Conservation (phyloP, 371 early-diverging fungal species). For the Mucor saturninus region DNA sequence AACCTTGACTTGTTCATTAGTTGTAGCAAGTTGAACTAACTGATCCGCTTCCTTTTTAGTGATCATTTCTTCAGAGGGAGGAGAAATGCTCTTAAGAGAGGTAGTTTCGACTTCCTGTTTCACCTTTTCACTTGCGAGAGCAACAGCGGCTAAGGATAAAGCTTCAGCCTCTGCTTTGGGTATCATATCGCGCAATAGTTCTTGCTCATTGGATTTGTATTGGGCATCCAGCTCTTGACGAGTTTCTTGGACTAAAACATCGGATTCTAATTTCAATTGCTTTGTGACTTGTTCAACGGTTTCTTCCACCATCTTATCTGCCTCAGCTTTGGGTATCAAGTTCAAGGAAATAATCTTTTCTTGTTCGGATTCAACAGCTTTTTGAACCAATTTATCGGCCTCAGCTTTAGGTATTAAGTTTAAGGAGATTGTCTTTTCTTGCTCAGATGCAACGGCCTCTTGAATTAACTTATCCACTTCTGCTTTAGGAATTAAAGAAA, state of each 20-base stretch:
- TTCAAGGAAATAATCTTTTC: slow-evolving; percentile 2
- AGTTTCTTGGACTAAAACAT: background rate
- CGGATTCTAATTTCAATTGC: background rate
- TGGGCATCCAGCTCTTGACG: slow-evolving; percentile 2
- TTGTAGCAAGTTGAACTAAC: slow-evolving; percentile 6
- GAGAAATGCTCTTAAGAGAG: background rate
- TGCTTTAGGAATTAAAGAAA: slow-evolving; percentile 3
- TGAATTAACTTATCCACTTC: slow-evolving; percentile 1
- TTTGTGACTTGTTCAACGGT: background rate
- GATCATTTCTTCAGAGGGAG: background rate
- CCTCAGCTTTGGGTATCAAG: slow-evolving; percentile 6
- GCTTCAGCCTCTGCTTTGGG: slow-evolving; percentile 22
- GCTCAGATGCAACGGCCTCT: slow-evolving; percentile 1
- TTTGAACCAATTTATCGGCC: slow-evolving; percentile 9
- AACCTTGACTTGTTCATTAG: slow-evolving; percentile 10
- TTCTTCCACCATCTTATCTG: slow-evolving; percentile 4
- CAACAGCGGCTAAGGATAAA: slow-evolving; percentile 22
- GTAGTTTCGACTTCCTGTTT: background rate
- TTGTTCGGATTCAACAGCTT: slow-evolving; percentile 2
- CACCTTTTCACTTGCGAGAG: slow-evolving; percentile 7
- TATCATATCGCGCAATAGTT: slow-evolving; percentile 13
- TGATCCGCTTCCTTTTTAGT: slow-evolving; percentile 17
- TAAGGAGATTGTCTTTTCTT: background rate
- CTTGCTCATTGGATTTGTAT: slow-evolving; percentile 5
- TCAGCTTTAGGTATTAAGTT: slow-evolving; percentile 6